Percentiles rank a stretch among this genome's conserved stretches.
Evolutionary conservation across 495 filamentous ascomycete species (phyloP).

Genomic region (Podospora pseudocomata): DNA sequence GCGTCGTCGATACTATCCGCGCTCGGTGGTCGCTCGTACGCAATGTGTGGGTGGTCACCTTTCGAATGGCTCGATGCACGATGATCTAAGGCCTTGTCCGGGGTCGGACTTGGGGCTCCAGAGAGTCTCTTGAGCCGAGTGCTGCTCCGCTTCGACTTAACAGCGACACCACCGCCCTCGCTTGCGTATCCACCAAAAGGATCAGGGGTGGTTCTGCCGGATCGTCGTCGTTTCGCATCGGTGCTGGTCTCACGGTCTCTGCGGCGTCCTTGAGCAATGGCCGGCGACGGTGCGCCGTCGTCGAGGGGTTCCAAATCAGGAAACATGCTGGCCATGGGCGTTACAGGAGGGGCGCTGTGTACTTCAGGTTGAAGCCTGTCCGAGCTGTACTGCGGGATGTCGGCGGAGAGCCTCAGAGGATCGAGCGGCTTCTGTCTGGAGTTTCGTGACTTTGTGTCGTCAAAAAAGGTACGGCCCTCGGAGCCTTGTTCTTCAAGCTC

Average conservation of each 20-base stretch:
- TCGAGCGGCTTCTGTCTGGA: conserved; percentile 22
- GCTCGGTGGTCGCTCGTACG: conserved; percentile 63
- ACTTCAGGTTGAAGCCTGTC: conserved; percentile 22
- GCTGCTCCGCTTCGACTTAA: conserved; percentile 44
- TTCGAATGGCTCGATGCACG: conserved; percentile 27
- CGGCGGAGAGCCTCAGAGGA: conserved; percentile 27
- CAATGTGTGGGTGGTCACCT: conserved; percentile 34
- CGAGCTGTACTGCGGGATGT: conserved; percentile 21
- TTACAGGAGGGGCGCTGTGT: conserved; percentile 22
- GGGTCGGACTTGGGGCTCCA: conserved; percentile 39
- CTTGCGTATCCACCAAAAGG: conserved; percentile 35
- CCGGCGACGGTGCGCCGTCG: conserved; percentile 67
- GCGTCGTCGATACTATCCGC: conserved; percentile 85
- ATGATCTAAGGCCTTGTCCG: conserved; percentile 31
- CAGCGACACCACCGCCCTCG: conserved; percentile 39
- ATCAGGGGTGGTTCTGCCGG: conserved; percentile 43
- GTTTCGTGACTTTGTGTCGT: conserved; percentile 26
- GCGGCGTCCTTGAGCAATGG: conserved; percentile 56
- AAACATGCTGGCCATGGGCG: conserved; percentile 27
- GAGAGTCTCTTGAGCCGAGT: conserved; percentile 49
- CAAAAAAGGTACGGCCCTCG: conserved; percentile 14
- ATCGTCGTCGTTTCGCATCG: conserved; percentile 37
- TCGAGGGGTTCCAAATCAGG: conserved; percentile 36
- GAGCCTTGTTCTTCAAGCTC: conserved; percentile 33
- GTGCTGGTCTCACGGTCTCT: conserved; percentile 42